Conservation (phyloP, 345 rosid genomes). For the Fremontodendron californicum region DNA sequence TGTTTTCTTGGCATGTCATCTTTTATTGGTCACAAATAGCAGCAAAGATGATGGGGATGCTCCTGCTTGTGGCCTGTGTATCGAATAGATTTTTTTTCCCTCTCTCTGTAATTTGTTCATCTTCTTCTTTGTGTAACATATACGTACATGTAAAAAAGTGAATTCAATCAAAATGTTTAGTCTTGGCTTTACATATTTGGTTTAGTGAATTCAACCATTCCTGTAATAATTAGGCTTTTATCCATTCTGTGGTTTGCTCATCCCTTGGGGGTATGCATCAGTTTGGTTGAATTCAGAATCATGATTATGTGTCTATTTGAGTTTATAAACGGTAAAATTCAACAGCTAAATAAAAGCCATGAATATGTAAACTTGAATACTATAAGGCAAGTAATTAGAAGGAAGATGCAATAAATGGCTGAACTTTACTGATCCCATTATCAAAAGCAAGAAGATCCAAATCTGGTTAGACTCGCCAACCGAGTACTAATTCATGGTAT, state of each 20-base stretch:
- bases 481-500: no score
- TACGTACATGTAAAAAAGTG: neutral
- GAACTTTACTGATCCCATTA: no score
- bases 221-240: neutral
- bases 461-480: no score
- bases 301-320: neutral
- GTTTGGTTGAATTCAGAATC: neutral
- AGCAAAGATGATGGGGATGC: neutral
- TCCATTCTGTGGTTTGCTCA: neutral
- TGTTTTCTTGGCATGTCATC: neutral
- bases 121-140: neutral
- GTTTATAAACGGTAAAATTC: neutral
- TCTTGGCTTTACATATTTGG: neutral
- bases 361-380: no score
- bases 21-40: neutral
- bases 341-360: neutral
- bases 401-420: no score
- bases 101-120: neutral
- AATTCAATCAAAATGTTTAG: neutral
- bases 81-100: neutral
- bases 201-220: neutral
- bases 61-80: neutral
- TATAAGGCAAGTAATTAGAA: no score
- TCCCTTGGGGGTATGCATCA: neutral
- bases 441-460: no score